Evolutionary conservation across 2,329 filamentous ascomycete species (phyloP), one percentile per base, ranked within the genome.

Genomic region (Phialophora chinensis): DNA sequence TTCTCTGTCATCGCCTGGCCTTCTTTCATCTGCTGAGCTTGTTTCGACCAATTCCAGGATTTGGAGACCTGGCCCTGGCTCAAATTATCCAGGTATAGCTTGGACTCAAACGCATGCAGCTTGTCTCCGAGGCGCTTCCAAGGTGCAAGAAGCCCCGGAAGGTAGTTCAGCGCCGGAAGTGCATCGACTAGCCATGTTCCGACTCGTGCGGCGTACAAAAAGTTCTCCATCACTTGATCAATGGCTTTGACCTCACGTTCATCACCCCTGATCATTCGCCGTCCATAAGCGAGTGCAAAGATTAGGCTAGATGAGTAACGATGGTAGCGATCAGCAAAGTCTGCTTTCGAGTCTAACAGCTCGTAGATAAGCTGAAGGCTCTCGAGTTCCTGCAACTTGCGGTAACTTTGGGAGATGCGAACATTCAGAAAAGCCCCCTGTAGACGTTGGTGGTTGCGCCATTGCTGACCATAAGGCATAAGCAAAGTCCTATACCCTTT

Each of bases 201-300:
- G 0, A 82, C 81, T n/a, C 84, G 80, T 3, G 82, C 81, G 47
- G 80, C 77, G 67, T 81, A 82, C 10, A 83, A 81, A 77, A 85
- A 82, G 71, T 82, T 80, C 20, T 78, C 74, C 72, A 84, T 81
- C 5, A 81, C 76, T 55, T 82, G 77, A 31, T 77, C 77, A 53
- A 85, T 80, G n/a, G 83, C 80, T 60, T 79, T 73, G 11, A 84
- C 77, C 25, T 82, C 77, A 20, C 81, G 69, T 0, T 81, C 82
- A 64, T 84, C 81, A 54, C 69, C 63, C 10, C 50, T 66, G 5
- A 63, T 50, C 50, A 83, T 80, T 7, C 82, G 79, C 63, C 82
- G 80, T 0, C 83, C 83, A 68, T 85, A 85, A 4, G 82, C 78
- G 2, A 85, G 80, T 7, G 79, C 81, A 68, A 84, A 84, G 3